Evolutionary conservation across 1,139 yeast genomes (phyloP).

Genomic region (Yamadazyma aaseri): DNA sequence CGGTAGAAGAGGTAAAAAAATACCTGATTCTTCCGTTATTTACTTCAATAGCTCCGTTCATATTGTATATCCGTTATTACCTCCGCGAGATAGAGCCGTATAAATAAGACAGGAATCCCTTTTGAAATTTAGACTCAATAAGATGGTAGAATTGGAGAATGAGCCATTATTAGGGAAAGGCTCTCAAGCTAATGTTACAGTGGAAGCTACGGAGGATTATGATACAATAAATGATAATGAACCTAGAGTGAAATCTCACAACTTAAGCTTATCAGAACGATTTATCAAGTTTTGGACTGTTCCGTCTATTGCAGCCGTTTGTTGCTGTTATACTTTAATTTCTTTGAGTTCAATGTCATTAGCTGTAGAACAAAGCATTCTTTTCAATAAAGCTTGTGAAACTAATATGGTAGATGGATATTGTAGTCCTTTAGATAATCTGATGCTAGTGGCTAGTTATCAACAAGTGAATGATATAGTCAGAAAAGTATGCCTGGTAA

Average conservation of each 20-base stretch:
- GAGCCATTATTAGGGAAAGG: no score
- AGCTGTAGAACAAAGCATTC: conserved; percentile 5
- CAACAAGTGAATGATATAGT: conserved; percentile 22
- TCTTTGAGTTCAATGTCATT: conserved; percentile 3
- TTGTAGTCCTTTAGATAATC: conserved; percentile 32
- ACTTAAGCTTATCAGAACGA: no score
- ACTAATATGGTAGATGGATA: conserved; percentile 9
- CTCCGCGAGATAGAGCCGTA: no score
- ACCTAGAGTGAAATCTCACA: not conserved
- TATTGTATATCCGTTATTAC: no score
- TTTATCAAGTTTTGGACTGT: no score
- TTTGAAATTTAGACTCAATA: no score
- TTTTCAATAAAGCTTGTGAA: conserved; percentile 11
- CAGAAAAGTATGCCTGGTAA: conserved; percentile 24
- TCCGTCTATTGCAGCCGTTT: conserved; percentile 5
- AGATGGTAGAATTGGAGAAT: no score
- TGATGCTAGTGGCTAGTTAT: conserved; percentile 29
- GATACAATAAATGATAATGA: not conserved
- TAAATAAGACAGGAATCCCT: no score
- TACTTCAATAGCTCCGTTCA: no score
- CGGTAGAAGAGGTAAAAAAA: no score
- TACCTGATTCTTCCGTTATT: no score
- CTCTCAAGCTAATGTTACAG: no score
- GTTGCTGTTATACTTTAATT: conserved; percentile 2
- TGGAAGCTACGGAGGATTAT: not conserved